phyloP scores from a whole-genome alignment of 164 flowering plant genomes.

The Chloranthus sessilifolius region DNA sequence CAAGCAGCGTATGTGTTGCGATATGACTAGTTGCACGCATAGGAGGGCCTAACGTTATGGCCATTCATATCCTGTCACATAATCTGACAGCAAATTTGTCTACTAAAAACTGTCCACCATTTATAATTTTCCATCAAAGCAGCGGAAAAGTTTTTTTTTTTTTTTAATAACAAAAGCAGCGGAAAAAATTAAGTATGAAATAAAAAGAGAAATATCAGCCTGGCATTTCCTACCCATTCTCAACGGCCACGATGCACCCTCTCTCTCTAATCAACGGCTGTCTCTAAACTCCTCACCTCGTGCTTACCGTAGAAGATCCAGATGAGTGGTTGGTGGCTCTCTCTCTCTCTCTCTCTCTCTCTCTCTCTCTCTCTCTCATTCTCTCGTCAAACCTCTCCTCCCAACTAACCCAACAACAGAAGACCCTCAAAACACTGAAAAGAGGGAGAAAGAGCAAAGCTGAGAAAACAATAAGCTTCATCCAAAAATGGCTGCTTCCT shows the following conservation, averaged over 20 bases:
- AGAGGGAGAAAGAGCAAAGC: not conserved
- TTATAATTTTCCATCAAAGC: no score
- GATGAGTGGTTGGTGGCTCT: not conserved
- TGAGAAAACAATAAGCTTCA: slow-evolving; percentile 7
- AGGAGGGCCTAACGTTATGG: no score
- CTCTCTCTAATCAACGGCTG: slow-evolving; percentile 7
- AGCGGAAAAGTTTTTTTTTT: no score
- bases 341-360: slow-evolving; percentile 1
- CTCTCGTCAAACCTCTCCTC: not conserved
- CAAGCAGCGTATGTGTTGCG: no score
- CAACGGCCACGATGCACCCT: slow-evolving; percentile 25
- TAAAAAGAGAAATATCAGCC: slow-evolving; percentile 22
- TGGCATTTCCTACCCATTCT: slow-evolving; percentile 29
- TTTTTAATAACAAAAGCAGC: not conserved
- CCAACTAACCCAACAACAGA: not conserved
- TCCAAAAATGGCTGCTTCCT: slow-evolving; percentile 36
- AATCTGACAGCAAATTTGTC: no score
- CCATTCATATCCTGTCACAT: no score
- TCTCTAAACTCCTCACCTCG: slow-evolving; percentile 2
- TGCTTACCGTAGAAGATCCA: slow-evolving; percentile 5
- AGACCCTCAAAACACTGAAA: not conserved
- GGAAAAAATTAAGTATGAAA: no score
- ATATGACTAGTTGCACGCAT: no score
- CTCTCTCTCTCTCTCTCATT: not conserved
- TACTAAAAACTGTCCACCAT: no score